Evolutionary conservation across 371 early-diverging fungal species (phyloP), one percentile per base, ranked within the genome.

Genomic region (Mortierella sp.): DNA sequence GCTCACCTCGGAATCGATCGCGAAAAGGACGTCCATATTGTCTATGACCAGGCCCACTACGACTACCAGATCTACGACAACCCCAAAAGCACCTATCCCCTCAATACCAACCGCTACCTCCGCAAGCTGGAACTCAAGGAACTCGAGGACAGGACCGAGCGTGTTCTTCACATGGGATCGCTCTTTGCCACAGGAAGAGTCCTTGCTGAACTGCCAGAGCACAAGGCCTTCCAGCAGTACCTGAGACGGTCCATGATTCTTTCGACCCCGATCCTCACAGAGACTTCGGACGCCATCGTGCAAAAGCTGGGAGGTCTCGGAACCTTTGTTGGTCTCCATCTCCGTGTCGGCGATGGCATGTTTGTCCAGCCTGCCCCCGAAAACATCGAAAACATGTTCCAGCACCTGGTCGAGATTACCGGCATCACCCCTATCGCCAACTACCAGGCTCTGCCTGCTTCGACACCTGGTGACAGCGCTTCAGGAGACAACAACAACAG

Each of bases 1-100:
- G 54, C 81, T 3, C 72, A 81, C 34, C 74, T 85, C 14, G 85
- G 85, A 8, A 80, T 85, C 64, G 85, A 85, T 44, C 81, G 85
- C 24, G 73, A 80, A 5, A 75, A 88, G 61, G 91, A 92, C 71
- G 82, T 92, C 34, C 80, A 91, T 40, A 78, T 88, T 19, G 83
- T 90, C 72, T 85, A 90, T 51, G 92, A 93, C 73, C 69, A 78
- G 43, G 88, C 90, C 28, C 91, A 91, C 3, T 93, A 90, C 54
- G 92, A 93, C 67, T 92, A 90, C 57, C 90, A 91, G 31, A 89
- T 93, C 48, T 91, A 88, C 75, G 93, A 93, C 77, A 79, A 90
- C 51, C 91, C 91, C 1, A 76, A 89, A 21, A 90, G 90, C 2
- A 74, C 46, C 5, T 89, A 90, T 0, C 90, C 89, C 0, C 64